A percentile compares a stretch with the other conserved stretches of the same genome.
Conservation (phyloP, 148 eudicot genomes). For the Fagopyrum homotropicum region DNA sequence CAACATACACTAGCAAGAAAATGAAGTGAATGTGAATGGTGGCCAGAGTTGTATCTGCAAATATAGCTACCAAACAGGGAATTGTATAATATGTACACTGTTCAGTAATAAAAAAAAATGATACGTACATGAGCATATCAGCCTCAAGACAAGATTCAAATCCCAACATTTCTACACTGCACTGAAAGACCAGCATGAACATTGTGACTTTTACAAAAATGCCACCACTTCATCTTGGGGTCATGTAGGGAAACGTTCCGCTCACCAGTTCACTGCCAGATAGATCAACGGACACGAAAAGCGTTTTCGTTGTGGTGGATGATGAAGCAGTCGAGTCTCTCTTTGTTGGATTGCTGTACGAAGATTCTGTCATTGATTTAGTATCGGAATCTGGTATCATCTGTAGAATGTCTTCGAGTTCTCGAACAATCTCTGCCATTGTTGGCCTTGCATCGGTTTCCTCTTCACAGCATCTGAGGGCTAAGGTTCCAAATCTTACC, state of each 20-base stretch:
- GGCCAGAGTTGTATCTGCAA: no score
- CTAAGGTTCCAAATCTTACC: slow-evolving; percentile 51
- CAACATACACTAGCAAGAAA: no score
- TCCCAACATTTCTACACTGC: background rate
- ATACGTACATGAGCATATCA: no score
- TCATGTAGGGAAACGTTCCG: slow-evolving; percentile 26
- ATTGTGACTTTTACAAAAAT: background rate
- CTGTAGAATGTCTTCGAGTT: slow-evolving; percentile 46
- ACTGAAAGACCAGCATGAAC: no score
- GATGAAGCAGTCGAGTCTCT: background rate
- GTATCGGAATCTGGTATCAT: slow-evolving; percentile 23
- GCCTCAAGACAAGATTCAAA: no score
- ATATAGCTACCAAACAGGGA: no score
- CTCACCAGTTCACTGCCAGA: slow-evolving; percentile 48
- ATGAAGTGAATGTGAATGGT: no score
- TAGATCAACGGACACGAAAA: slow-evolving; percentile 29
- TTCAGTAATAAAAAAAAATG: no score
- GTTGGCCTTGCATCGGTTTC: slow-evolving; percentile 54
- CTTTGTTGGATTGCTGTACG: slow-evolving; percentile 14
- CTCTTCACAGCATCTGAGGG: slow-evolving; percentile 53
- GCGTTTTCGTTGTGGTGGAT: slow-evolving; percentile 2
- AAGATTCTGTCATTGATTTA: slow-evolving; percentile 19
- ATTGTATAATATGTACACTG: no score
- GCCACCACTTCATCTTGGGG: background rate
- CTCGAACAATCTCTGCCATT: slow-evolving; percentile 76